These are phyloP conservation scores for Solanum corneliomulleri DNA, from an alignment of 257 asterid species.

Conservation along the genomic window DNA sequence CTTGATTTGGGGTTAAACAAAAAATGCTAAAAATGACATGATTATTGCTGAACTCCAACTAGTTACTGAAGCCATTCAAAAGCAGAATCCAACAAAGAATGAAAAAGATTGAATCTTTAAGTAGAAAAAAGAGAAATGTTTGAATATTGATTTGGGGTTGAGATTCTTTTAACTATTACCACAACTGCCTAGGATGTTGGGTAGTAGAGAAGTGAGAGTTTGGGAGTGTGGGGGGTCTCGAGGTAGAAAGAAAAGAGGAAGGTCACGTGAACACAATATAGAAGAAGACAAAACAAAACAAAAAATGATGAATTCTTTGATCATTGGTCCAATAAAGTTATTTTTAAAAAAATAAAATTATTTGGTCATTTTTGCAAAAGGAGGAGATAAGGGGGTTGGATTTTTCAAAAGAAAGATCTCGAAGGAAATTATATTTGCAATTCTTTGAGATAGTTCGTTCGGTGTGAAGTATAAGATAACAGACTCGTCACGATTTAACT, in stretches of 20 bases:
- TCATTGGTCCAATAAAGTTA: neutral
- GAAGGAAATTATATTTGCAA: neutral
- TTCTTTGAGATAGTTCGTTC: neutral
- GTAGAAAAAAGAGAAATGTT: neutral
- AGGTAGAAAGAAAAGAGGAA: conserved; percentile 7
- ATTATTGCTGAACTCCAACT: neutral
- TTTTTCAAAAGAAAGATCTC: conserved; percentile 4
- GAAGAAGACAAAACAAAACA: conserved; percentile 38
- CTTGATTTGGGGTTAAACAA: conserved; percentile 1
- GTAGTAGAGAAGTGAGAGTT: neutral
- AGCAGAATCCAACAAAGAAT: neutral
- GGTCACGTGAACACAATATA: conserved; percentile 48
- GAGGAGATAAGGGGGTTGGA: neutral
- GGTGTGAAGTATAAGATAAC: too few relatives aligned
- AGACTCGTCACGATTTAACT: too few relatives aligned
- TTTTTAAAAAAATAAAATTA: too few relatives aligned
- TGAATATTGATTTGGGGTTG: conserved; percentile 14
- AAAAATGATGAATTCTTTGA: neutral
- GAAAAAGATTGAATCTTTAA: neutral
- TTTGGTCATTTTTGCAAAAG: neutral
- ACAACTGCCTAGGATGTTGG: conserved; percentile 4
- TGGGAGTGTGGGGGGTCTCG: conserved; percentile 15
- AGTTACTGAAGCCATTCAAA: neutral
- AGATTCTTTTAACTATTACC: neutral
- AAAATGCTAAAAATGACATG: conserved; percentile 7